Conservation (phyloP, 78 protist genomes). For the Dictyostelium purpureum region DNA sequence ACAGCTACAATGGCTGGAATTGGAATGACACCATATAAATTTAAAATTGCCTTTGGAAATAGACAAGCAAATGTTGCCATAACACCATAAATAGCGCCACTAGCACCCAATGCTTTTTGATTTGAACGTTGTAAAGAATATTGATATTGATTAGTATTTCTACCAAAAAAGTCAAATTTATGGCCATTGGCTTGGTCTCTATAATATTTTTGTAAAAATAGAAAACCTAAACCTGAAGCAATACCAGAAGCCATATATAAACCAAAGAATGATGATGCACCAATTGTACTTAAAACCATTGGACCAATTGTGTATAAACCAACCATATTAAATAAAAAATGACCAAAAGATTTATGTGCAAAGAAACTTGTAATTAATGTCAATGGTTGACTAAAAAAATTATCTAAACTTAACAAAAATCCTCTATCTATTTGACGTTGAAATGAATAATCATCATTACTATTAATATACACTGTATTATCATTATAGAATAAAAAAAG, state of each 20-base stretch:
- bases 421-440: neutral
- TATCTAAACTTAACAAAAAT: neutral
- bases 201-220: neutral
- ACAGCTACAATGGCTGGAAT: slow-evolving; percentile 27
- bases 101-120: slow-evolving; percentile 28
- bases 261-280: neutral
- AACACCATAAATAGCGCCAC: slow-evolving; percentile 28
- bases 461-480: neutral
- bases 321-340: slow-evolving; percentile 23
- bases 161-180: neutral
- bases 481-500: neutral
- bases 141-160: no score
- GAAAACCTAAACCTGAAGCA: neutral
- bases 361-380: slow-evolving; percentile 42
- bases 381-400: neutral
- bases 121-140: neutral
- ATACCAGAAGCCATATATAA: slow-evolving; percentile 49
- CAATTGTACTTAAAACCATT: neutral
- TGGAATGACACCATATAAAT: slow-evolving; percentile 24
- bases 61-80: neutral
- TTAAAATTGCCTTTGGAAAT: neutral
- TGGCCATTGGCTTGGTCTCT: neutral
- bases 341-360: slow-evolving; percentile 14
- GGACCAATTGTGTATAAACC: slow-evolving; percentile 33
- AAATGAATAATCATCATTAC: neutral